Evolutionary conservation across 2,329 filamentous ascomycete species (phyloP).

Genomic region (Aspergillus sp.): DNA sequence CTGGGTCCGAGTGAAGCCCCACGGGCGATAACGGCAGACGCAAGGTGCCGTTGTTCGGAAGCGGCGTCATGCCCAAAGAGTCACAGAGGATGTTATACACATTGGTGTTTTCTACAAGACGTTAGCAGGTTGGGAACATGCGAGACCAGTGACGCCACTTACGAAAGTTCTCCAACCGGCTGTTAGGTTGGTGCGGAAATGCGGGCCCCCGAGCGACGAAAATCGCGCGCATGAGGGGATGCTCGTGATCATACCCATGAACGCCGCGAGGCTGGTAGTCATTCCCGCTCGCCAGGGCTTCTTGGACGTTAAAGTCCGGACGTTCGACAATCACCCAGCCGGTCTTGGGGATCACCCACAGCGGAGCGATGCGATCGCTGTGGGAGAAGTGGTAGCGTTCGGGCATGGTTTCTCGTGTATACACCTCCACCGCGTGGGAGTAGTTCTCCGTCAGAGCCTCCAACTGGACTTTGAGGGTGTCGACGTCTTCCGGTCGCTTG

Average conservation of each 20-base stretch:
- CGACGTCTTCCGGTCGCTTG: slow-evolving; percentile 65
- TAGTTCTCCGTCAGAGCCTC: slow-evolving; percentile 59
- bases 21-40: slow-evolving; percentile 45
- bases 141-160: slow-evolving; percentile 39
- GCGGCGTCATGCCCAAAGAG: slow-evolving; percentile 70
- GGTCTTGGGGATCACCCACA: slow-evolving; percentile 90
- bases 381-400: slow-evolving; percentile 86
- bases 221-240: slow-evolving; percentile 93
- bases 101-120: slow-evolving; percentile 74
- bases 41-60: slow-evolving; percentile 84
- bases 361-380: slow-evolving; percentile 84
- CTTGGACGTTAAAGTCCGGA: slow-evolving; percentile 71
- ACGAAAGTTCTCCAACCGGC: slow-evolving; percentile 78
- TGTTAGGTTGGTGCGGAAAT: slow-evolving; percentile 82
- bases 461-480: slow-evolving; percentile 62
- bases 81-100: slow-evolving; percentile 96
- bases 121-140: background rate
- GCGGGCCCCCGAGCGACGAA: slow-evolving; percentile 90
- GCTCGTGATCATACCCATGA: slow-evolving; percentile 92
- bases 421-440: slow-evolving; percentile 70
- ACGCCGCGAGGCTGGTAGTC: slow-evolving; percentile 79
- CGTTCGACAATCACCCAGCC: slow-evolving; percentile 90
- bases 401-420: slow-evolving; percentile 85
- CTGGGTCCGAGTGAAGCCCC: slow-evolving; percentile 45
- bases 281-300: slow-evolving; percentile 62